Evolutionary conservation across 2,329 filamentous ascomycete genomes (phyloP), one percentile per base, ranked within the genome.

Genomic region (Pseudogymnoascus sp.): DNA sequence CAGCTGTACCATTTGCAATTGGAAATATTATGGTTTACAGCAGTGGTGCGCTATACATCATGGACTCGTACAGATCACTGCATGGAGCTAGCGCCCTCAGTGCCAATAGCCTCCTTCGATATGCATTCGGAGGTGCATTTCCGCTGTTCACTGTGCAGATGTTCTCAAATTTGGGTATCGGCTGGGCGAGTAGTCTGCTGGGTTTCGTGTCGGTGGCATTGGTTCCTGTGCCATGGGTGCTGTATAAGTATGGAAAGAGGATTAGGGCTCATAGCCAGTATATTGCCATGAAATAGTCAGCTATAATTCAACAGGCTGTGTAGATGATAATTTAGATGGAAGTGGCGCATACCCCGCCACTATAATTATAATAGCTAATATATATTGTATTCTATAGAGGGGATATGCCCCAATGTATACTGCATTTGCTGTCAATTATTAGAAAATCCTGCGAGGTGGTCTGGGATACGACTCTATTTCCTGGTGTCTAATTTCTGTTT

Each of bases 221-320:
- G 69, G 71, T 73, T 1, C 76, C 74, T 2, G 71, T 79, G 17
- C 78, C 78, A n/a, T 79, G 74, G 65, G 57, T 77, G 2, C 71
- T 78, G 17, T 78, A 74, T 62, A 66, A 60, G 17, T 76, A 70
- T 59, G 75, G 74, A 8, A 66, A 69, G n/a, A 67, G 62, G 47
- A 71, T 77, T 36, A 67, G 74, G 35, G 62, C 47, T 1, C 62
- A 60, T 21, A 60, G 62, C 13, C 47, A 60, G 44, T 63, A 63
- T 60, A 60, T 60, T 26, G 60, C 50, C 23, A 40, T 60, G 8
- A 60, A 60, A 35, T 21, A 42, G 19, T 40, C 8, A 53, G 15
- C 2, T 31, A 53, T 13, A 53, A 53, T 57, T 57, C 26, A 31
- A n/a, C 2, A 4, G 23, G 17, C 3, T 8, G 50, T n/a, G 50